These are phyloP conservation scores for Pichia sp. DNA, from an alignment of 1,139 yeast genomes.

Conservation along the genomic window DNA sequence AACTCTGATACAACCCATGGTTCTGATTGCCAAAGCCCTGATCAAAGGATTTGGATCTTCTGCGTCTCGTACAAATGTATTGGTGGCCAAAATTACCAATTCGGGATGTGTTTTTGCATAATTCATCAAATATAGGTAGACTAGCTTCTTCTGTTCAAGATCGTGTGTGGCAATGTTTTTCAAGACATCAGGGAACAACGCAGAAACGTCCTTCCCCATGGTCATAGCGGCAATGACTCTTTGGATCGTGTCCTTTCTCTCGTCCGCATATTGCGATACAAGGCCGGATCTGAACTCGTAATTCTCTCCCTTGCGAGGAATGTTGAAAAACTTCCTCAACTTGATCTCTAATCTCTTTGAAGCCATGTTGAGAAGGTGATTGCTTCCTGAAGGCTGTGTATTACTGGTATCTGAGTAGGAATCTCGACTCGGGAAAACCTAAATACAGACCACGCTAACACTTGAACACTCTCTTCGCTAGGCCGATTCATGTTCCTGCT, in stretches of 20 bases:
- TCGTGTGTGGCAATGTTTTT: constrained; percentile 97
- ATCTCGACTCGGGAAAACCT: too few species aligned
- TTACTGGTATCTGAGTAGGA: too few species aligned
- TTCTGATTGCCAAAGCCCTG: constrained; percentile 92
- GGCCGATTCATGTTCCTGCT: neutral
- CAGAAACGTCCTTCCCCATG: constrained; percentile 94
- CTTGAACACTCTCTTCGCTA: neutral
- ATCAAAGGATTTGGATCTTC: constrained; percentile 97
- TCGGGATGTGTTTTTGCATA: constrained; percentile 97
- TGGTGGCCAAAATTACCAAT: constrained; percentile 90
- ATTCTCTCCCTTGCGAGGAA: constrained; percentile 73
- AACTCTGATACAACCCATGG: constrained; percentile 98
- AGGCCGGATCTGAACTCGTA: constrained; percentile 84
- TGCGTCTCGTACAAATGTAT: constrained; percentile 94
- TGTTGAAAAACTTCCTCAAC: constrained; percentile 51
- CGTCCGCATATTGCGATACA: constrained; percentile 91
- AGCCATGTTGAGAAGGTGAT: constrained; percentile 7
- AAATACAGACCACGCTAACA: neutral
- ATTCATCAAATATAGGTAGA: constrained; percentile 91
- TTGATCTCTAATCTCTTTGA: constrained; percentile 40
- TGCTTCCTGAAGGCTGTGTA: too few species aligned
- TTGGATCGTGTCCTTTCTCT: constrained; percentile 94
- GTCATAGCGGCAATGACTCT: constrained; percentile 98
- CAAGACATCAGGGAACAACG: constrained; percentile 90
- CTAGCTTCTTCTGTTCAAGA: constrained; percentile 93